A percentile compares a stretch with the other conserved stretches of the same genome.
phyloP scores from a whole-genome alignment of 495 filamentous ascomycete genomes.

The Clohesyomyces aquaticus region DNA sequence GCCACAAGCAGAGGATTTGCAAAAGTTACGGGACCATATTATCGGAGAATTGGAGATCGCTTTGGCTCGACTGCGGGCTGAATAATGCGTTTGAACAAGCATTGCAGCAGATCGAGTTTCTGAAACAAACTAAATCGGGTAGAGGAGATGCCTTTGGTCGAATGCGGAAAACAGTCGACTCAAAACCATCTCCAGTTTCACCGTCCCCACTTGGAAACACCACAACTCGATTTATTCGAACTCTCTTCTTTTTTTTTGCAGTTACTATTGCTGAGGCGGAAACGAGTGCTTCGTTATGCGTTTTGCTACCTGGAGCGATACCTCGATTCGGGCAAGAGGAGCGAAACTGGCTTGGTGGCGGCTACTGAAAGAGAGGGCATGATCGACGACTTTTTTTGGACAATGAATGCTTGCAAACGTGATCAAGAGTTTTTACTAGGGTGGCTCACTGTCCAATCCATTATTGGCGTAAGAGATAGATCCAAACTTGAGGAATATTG shows the following conservation, averaged over 20 bases:
- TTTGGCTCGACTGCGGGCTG: conserved; percentile 3
- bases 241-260: neutral
- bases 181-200: conserved; percentile 1
- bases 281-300: neutral
- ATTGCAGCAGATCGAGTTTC: neutral
- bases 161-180: neutral
- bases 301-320: neutral
- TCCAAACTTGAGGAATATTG: too few relatives aligned
- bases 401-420: too few relatives aligned
- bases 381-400: neutral
- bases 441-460: too few relatives aligned
- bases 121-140: neutral
- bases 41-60: too few relatives aligned
- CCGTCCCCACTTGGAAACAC: neutral
- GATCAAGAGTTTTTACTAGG: too few relatives aligned
- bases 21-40: too few relatives aligned
- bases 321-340: neutral
- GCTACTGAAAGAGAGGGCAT: neutral
- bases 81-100: neutral
- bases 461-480: too few relatives aligned
- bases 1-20: too few relatives aligned
- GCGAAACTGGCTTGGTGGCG: neutral
- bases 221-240: neutral
- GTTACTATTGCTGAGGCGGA: too few relatives aligned
- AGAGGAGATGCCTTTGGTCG: neutral